These are phyloP conservation scores for Syzygium syzygioides DNA, from an alignment of 441 rosid species.

Conservation along the genomic window DNA sequence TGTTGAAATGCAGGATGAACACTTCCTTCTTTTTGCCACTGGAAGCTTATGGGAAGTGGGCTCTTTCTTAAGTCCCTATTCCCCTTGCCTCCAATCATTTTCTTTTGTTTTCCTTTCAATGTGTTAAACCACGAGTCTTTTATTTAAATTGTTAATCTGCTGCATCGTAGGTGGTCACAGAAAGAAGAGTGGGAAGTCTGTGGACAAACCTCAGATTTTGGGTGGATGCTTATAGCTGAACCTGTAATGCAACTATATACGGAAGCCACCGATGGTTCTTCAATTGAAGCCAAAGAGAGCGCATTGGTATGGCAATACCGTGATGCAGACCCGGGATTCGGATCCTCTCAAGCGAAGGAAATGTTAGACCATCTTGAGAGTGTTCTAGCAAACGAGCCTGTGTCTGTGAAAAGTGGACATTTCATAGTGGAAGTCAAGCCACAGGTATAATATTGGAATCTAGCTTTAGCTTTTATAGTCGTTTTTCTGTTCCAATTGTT, in stretches of 20 bases:
- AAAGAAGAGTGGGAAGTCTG: slow-evolving; percentile 38
- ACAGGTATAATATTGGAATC: slow-evolving; percentile 22
- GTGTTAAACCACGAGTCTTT: neutral
- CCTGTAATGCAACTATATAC: slow-evolving; percentile 33
- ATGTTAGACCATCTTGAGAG: slow-evolving; percentile 50
- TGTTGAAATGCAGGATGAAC: neutral
- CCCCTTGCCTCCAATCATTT: neutral
- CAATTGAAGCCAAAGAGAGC: slow-evolving; percentile 42
- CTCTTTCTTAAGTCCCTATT: neutral
- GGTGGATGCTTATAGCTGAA: slow-evolving; percentile 33
- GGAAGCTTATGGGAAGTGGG: neutral
- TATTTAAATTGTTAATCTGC: neutral
- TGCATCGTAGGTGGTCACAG: slow-evolving; percentile 32
- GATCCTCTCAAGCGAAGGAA: slow-evolving; percentile 49
- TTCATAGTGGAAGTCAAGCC: slow-evolving; percentile 49
- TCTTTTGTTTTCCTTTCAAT: neutral
- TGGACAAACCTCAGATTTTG: slow-evolving; percentile 39
- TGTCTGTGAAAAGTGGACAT: slow-evolving; percentile 47
- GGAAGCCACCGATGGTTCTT: slow-evolving; percentile 50
- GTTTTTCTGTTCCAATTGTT: neutral
- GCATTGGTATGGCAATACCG: slow-evolving; percentile 50
- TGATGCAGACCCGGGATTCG: slow-evolving; percentile 41
- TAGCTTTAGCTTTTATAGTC: neutral
- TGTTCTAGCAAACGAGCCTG: slow-evolving; percentile 49
- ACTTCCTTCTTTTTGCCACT: neutral